Conservation (phyloP, 371 early-diverging fungal species). For the Smittium mucronatum region DNA sequence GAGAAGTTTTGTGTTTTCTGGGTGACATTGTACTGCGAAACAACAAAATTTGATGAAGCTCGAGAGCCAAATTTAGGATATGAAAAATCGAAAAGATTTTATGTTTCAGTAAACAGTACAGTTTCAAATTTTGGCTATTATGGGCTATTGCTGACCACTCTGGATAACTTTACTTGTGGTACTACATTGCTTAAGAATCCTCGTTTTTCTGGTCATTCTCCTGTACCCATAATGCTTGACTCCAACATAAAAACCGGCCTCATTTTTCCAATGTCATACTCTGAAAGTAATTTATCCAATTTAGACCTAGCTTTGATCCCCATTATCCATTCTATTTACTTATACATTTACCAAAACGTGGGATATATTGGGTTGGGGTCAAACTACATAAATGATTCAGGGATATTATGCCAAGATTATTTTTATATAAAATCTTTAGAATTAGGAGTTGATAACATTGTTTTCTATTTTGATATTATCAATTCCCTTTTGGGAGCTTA, state of each 20-base stretch:
- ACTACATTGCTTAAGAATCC: not conserved
- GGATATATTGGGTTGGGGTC: not conserved
- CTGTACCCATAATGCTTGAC: no score
- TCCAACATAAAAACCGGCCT: no score
- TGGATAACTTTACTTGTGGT: not conserved
- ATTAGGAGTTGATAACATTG: not conserved
- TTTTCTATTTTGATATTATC: not conserved
- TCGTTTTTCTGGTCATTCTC: not conserved
- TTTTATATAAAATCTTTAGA: not conserved
- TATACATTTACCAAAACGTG: not conserved
- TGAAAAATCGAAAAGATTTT: not conserved
- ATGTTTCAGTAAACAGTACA: not conserved
- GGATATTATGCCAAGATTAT: not conserved
- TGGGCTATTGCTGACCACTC: not conserved
- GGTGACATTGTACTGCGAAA: not conserved
- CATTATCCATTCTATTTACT: not conserved
- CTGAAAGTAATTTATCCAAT: not conserved
- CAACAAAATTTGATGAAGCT: not conserved
- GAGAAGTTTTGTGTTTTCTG: slow-evolving; percentile 3
- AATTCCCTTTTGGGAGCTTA: no score
- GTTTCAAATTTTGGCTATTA: slow-evolving; percentile 1
- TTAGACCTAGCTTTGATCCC: not conserved
- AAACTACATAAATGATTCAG: not conserved
- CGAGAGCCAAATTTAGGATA: not conserved
- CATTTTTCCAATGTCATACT: not conserved